A percentile compares a stretch with the other conserved stretches of the same genome.
Conservation (phyloP, 352 stramenopile genomes). For the Globisporangium middletonii region DNA sequence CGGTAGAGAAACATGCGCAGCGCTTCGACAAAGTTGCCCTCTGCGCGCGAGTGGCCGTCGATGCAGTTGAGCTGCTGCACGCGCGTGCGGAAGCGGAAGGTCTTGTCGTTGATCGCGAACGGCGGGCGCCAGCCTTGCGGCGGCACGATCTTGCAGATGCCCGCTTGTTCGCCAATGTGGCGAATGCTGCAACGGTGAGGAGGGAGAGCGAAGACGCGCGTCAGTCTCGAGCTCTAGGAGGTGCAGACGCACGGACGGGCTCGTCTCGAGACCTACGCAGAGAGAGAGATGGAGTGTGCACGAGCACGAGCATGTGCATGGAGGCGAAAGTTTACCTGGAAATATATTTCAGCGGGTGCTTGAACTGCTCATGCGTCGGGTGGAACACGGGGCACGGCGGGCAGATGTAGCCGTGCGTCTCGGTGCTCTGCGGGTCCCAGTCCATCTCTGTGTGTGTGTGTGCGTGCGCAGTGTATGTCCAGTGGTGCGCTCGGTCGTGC, state of each 20-base stretch:
- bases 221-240: background rate
- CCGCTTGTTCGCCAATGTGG: slow-evolving; percentile 89
- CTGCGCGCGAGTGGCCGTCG: slow-evolving; percentile 68
- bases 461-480: background rate
- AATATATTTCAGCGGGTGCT: slow-evolving; percentile 92
- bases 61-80: slow-evolving; percentile 94
- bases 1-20: slow-evolving; percentile 82
- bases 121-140: slow-evolving; percentile 91
- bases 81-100: slow-evolving; percentile 91
- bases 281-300: slow-evolving; percentile 4
- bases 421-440: slow-evolving; percentile 49
- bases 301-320: background rate
- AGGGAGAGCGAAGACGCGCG: slow-evolving; percentile 1
- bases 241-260: background rate
- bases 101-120: slow-evolving; percentile 84
- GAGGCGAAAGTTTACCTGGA: slow-evolving; percentile 42
- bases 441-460: slow-evolving; percentile 33
- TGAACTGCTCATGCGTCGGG: slow-evolving; percentile 84
- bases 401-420: slow-evolving; percentile 74
- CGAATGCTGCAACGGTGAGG: slow-evolving; percentile 50
- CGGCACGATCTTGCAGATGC: slow-evolving; percentile 99
- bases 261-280: background rate
- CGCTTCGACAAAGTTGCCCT: slow-evolving; percentile 77
- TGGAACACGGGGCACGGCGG: slow-evolving; percentile 83
- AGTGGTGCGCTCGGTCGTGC: too few relatives aligned